phyloP scores from a whole-genome alignment of 192 early-diverging fungal genomes.

The Haplosporangium gracile region DNA sequence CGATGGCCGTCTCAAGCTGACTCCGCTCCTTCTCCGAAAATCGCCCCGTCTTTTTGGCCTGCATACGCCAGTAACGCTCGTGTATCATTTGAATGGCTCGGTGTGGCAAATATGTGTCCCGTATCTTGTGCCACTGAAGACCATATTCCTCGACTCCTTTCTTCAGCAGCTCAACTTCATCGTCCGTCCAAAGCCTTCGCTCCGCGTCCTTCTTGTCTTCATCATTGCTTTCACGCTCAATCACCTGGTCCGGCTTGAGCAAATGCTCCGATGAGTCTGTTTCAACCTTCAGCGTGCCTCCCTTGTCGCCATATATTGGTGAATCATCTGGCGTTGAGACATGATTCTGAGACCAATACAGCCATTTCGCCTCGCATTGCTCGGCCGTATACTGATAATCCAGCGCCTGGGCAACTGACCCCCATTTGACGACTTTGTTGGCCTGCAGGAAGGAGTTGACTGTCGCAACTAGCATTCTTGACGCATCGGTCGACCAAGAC shows the following conservation, averaged over 20 bases:
- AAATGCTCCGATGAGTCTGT: not conserved
- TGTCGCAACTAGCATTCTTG: conserved; percentile 19
- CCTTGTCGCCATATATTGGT: not conserved
- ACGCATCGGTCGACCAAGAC: conserved; percentile 16
- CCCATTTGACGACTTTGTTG: conserved; percentile 14
- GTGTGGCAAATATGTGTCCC: conserved; percentile 28
- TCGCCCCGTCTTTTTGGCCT: conserved; percentile 33
- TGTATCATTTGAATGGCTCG: conserved; percentile 34
- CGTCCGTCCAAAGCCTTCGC: conserved; percentile 30
- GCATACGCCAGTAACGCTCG: conserved; percentile 39
- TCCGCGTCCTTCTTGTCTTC: not conserved
- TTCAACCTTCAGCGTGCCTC: not conserved
- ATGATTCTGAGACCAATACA: conserved; percentile 36
- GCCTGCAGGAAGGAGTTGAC: conserved; percentile 26
- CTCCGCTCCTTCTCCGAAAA: conserved; percentile 34
- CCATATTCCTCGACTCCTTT: conserved; percentile 34
- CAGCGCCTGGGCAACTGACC: conserved; percentile 22
- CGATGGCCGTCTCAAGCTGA: conserved; percentile 35
- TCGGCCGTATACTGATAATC: conserved; percentile 13
- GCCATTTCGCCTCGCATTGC: conserved; percentile 34
- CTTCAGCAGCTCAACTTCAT: conserved; percentile 24
- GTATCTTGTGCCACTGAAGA: conserved; percentile 26
- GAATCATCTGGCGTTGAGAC: not conserved
- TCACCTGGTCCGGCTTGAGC: not conserved
- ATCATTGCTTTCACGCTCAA: not conserved